Base-by-base conservation (phyloP, 768 basidiomycete genomes). In the Boletales sp. region DNA sequence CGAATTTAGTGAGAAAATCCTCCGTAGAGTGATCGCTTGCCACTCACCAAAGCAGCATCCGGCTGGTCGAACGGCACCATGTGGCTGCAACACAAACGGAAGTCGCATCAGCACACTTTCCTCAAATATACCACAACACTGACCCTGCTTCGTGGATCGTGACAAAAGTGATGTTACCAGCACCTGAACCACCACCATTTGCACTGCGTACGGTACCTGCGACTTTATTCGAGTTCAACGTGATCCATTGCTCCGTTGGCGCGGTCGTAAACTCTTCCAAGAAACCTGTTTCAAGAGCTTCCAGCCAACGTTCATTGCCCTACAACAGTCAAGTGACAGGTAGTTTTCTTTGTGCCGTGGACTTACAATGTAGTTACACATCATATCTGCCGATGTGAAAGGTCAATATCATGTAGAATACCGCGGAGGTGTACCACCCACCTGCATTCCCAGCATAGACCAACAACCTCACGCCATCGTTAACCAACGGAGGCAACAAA, bases 61-160 rank as follows among this genome's bases (percentile, higher is more conserved):
- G 93, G 87, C 62, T 94, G 91, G 68, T 97, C 91, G 61, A 78
- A 84, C 5, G 93, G 92, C 8, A 90, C 90, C 91, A 93, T 88
- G 64, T 92, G 90, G 33, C 89, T 90, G 58, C 7, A 51, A 53
- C 54, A 40, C 34, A 48, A 41, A 28, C 21, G 36, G 48, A 44
- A n/a, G 28, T 49, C n/a, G 4, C 4, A 46, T 62, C 37, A 63
- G 25, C 34, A 25, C 9, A 15, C 2, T 15, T 21, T 39, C 36
- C 8, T 8, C 1, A 10, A 19, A 46, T 38, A 43, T 4, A 15
- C 33, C 17, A 30, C 45, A 49, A 28, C 8, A 69, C 84, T 57
- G 68, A 93, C 78, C 94, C 94, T 28, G 93, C 90, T 58, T 88
- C 84, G 57, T 80, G 72, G 32, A 95, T 76, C 36, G 77, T 76